Evolutionary conservation across 2,329 filamentous ascomycete genomes (phyloP).

Genomic region (Gyromitra esculenta): DNA sequence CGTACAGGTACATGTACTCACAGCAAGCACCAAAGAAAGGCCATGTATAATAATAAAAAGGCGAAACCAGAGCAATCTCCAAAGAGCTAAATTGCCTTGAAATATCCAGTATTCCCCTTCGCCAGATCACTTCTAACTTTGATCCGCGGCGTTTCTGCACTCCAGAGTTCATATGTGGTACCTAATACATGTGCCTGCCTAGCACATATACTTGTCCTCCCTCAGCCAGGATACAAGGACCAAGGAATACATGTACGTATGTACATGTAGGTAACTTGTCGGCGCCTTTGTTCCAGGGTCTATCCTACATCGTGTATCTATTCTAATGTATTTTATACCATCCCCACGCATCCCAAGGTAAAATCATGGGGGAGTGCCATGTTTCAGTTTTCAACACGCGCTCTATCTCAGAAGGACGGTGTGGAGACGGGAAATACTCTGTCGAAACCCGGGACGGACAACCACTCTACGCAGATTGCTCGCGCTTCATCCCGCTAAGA

Average conservation of each 20-base stretch:
- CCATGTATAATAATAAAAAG: constrained; percentile 41
- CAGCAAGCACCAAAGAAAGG: constrained; percentile 21
- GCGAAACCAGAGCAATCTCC: background rate
- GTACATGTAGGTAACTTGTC: constrained; percentile 29
- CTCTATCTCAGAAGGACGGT: constrained; percentile 47
- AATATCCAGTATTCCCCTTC: constrained; percentile 38
- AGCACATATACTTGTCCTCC: constrained; percentile 35
- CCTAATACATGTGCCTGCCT: constrained; percentile 29
- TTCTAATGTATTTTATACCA: constrained; percentile 46
- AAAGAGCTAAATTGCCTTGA: constrained; percentile 18
- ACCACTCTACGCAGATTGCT: constrained; percentile 53
- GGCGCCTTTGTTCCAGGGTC: constrained; percentile 51
- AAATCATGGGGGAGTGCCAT: constrained; percentile 48
- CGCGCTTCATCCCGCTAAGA: constrained; percentile 52
- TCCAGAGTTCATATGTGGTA: constrained; percentile 43
- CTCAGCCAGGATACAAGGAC: constrained; percentile 38
- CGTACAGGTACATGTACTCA: background rate
- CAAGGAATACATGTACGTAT: constrained; percentile 33
- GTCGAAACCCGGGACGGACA: constrained; percentile 53
- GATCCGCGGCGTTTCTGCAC: constrained; percentile 48
- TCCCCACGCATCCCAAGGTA: constrained; percentile 49
- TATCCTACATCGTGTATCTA: constrained; percentile 43
- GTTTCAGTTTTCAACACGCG: constrained; percentile 47
- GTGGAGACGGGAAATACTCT: constrained; percentile 53
- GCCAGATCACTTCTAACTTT: constrained; percentile 42